Conservation (phyloP, 805 yeast species). For the Wickerhamiella dianesei region DNA sequence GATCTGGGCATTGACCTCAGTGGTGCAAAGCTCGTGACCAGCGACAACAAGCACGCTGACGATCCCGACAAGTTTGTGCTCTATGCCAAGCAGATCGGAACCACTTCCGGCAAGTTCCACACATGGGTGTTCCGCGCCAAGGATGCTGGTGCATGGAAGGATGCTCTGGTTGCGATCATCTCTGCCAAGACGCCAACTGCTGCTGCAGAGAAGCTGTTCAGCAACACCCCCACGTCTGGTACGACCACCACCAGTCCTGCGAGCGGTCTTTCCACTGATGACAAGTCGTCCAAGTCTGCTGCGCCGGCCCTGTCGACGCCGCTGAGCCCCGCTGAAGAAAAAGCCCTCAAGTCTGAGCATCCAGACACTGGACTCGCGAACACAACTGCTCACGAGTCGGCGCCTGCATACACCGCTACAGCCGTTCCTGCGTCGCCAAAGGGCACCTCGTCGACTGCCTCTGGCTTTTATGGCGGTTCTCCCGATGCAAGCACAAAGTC, state of each 20-base stretch:
- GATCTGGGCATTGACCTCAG: constrained; percentile 18
- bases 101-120: constrained; percentile 43
- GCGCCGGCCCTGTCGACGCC: neutral
- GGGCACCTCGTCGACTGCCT: neutral
- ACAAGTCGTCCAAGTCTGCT: neutral
- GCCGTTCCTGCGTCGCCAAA: neutral
- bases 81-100: constrained; percentile 23
- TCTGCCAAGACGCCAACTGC: constrained; percentile 18
- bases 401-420: neutral
- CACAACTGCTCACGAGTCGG: neutral
- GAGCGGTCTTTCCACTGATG: neutral
- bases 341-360: neutral
- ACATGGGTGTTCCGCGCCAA: constrained; percentile 94
- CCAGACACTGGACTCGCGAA: too few relatives aligned
- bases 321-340: neutral
- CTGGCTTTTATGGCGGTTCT: neutral
- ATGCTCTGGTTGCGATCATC: constrained; percentile 58
- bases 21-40: constrained; percentile 64
- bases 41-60: constrained; percentile 51
- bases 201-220: neutral
- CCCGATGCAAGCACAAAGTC: neutral
- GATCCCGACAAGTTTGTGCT: constrained; percentile 53
- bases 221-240: neutral
- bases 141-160: constrained; percentile 67
- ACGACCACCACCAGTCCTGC: neutral